These are phyloP conservation scores for Wallacemonas sp. DNA, from an alignment of 208 protist genomes.

Conservation along the genomic window DNA sequence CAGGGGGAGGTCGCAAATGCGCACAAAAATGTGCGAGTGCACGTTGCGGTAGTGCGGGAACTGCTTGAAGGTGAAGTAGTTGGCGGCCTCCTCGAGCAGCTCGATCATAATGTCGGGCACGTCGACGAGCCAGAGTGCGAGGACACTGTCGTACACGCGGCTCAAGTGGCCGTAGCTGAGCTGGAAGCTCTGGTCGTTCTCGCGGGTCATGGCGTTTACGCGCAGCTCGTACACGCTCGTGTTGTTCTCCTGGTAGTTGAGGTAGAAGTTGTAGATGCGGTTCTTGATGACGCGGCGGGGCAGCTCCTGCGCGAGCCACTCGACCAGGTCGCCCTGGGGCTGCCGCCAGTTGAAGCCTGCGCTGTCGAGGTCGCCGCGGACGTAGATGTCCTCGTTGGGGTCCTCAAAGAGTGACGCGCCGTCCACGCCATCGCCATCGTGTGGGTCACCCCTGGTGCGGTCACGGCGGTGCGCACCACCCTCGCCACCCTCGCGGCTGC, in stretches of 20 bases:
- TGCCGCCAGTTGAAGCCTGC: conserved; percentile 89
- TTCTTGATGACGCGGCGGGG: conserved; percentile 87
- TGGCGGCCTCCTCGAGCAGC: conserved; percentile 97
- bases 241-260: conserved; percentile 86
- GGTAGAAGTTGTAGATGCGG: conserved; percentile 92
- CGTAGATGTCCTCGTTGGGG: conserved; percentile 63
- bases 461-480: no score
- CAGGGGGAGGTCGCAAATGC: conserved; percentile 97
- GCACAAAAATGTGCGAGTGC: conserved; percentile 93
- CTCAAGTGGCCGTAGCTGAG: conserved; percentile 95
- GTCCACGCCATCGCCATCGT: conserved; percentile 30
- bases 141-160: conserved; percentile 79
- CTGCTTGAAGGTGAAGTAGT: conserved; percentile 86
- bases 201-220: conserved; percentile 88
- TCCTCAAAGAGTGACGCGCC: conserved; percentile 27
- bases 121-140: conserved; percentile 97
- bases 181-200: conserved; percentile 93
- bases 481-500: conserved; percentile 1
- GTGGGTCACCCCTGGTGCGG: not conserved
- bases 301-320: conserved; percentile 92
- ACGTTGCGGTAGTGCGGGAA: conserved; percentile 96
- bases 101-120: conserved; percentile 96
- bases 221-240: conserved; percentile 83
- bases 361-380: conserved; percentile 73
- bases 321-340: conserved; percentile 81